Evolutionary conservation across 2,329 filamentous ascomycete species (phyloP), one percentile per base, ranked within the genome.

Genomic region (Xylaria sp.): DNA sequence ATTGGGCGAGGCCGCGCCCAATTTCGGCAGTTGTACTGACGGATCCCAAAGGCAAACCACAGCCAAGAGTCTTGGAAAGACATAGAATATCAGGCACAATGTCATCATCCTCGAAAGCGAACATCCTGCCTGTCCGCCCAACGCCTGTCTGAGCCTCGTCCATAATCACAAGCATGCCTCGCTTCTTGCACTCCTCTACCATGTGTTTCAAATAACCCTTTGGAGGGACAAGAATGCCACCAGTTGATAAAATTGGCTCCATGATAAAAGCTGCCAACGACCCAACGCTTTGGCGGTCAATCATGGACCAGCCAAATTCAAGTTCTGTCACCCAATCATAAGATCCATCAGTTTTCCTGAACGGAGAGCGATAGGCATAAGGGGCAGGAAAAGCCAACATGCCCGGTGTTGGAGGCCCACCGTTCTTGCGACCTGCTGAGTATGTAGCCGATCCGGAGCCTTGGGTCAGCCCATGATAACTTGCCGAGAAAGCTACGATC

Each of bases 241-340:
- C 89, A 0, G 82, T 81, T 30, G 84, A 86, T 10, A 88, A 82
- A 43, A 91, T 89, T 18, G 85, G 87, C 76, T 91, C 88, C 58
- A 91, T 80, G 63, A 91, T 89, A 61, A 87, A 85, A 1, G 89
- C 89, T 0, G 89, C 89, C 0, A 91, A 81, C 0, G 87, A 90
- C 0, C 89, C 89, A 64, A 83, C 85, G 0, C 84, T 87, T 63
- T 87, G 84, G 52, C 83, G 80, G 68, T 91, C 88, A 23, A 91
- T 81, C 77, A 91, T 80, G 20, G 80, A 80, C 83, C 87, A 91
- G 4, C 87, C 88, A 71, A 86, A 91, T 12, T 88, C 83, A 15
- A 91, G 78, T 74, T 91, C 89, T 0, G 86, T 84, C 70, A 88
- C 81, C 89, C 89, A 91, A 74, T 91, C 89, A 69, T 91, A 87